Evolutionary conservation across 208 protist genomes (phyloP).

Genomic region (Wallacemonas sp.): DNA sequence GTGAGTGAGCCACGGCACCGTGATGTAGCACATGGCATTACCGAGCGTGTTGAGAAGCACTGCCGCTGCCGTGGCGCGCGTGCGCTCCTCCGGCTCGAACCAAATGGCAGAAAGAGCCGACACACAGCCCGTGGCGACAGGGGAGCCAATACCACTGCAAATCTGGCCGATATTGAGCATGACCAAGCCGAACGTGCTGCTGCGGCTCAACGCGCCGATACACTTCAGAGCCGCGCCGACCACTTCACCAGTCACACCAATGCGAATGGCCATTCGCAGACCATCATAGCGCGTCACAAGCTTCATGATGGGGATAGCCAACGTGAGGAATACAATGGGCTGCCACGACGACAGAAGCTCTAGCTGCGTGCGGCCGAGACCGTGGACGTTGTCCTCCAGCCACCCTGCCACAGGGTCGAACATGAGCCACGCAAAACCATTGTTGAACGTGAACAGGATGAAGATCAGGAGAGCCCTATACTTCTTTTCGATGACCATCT

Average conservation of each 20-base stretch:
- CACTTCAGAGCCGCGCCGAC: slow-evolving; percentile 66
- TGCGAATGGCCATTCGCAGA: slow-evolving; percentile 61
- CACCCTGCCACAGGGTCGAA: slow-evolving; percentile 81
- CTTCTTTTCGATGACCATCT: slow-evolving; percentile 41
- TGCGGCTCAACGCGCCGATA: slow-evolving; percentile 41
- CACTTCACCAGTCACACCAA: slow-evolving; percentile 64
- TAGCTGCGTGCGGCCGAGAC: slow-evolving; percentile 48
- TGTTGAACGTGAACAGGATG: slow-evolving; percentile 79
- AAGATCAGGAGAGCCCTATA: slow-evolving; percentile 82
- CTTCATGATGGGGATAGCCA: slow-evolving; percentile 76
- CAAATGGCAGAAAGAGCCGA: slow-evolving; percentile 84
- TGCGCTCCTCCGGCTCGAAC: slow-evolving; percentile 81
- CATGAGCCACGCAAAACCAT: slow-evolving; percentile 89
- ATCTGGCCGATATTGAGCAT: slow-evolving; percentile 84
- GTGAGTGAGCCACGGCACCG: slow-evolving; percentile 68
- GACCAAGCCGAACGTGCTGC: slow-evolving; percentile 43
- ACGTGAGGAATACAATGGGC: slow-evolving; percentile 68
- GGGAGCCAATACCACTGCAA: slow-evolving; percentile 81
- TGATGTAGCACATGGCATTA: slow-evolving; percentile 78
- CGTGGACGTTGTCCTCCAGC: slow-evolving; percentile 64
- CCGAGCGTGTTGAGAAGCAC: slow-evolving; percentile 83
- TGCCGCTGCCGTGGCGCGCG: slow-evolving; percentile 71
- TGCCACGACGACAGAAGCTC: slow-evolving; percentile 84
- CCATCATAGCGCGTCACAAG: slow-evolving; percentile 73
- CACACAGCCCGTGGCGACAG: slow-evolving; percentile 71